Conservation (phyloP, 108 stramenopile species). For the Nitzschia sp. region DNA sequence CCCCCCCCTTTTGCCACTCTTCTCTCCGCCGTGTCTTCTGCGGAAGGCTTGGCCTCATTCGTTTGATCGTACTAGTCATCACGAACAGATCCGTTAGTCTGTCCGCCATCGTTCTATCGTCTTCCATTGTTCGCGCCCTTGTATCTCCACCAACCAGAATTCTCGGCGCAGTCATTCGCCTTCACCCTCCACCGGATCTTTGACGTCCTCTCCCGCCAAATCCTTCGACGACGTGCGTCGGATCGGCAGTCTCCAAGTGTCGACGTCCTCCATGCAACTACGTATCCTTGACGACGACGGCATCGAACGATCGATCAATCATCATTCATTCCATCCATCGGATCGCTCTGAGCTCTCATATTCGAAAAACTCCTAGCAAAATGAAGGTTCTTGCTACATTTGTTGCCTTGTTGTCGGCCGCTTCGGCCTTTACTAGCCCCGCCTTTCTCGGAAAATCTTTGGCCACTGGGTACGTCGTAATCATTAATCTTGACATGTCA, state of each 20-base stretch:
- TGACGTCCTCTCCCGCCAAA: constrained; percentile 4
- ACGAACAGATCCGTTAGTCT: no score
- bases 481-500: no score
- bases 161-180: background rate
- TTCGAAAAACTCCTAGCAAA: background rate
- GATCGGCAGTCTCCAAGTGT: constrained; percentile 4
- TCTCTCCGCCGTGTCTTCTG: no score
- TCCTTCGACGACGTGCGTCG: constrained; percentile 12
- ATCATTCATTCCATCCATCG: background rate
- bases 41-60: no score
- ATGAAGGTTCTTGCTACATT: constrained; percentile 19
- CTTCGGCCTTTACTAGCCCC: constrained; percentile 20
- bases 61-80: no score
- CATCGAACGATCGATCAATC: no score
- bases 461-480: constrained; percentile 7
- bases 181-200: background rate
- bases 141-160: background rate
- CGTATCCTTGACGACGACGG: no score
- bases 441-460: constrained; percentile 10
- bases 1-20: no score
- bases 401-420: constrained; percentile 5
- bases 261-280: background rate
- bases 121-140: no score
- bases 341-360: background rate
- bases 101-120: no score